Base-by-base conservation (phyloP, 805 yeast genomes). In the Brettanomyces bruxellensis region DNA sequence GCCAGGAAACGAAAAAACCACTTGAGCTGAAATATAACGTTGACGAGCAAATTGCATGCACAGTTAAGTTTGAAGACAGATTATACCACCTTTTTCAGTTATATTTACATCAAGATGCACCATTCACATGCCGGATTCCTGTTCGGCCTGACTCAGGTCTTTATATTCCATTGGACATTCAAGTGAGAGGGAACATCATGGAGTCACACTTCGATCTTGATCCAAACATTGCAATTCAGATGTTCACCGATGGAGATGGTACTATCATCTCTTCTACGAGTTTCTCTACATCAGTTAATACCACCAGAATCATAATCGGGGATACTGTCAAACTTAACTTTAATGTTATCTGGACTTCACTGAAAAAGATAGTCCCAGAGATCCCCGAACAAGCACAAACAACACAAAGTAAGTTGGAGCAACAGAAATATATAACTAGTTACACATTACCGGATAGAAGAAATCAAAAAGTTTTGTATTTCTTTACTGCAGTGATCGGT, bases 51-150 rank as follows among this genome's bases (percentile, higher is more conserved):
- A 46, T 75, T 45, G 73, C 73, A 52, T 85, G 93, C 58, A 78
- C 90, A 3, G 65, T 85, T 25, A 64, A 64, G 5, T 71, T 85
- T 43, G 69, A 75, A 12, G 91, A 85, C 60, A 83, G 80, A 52
- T 55, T 78, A 38, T 85, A 75, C 58, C 93, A 85, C 57, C 59
- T 84, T 48, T 81, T 85, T 61, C 91, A 85, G 64, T 67, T 84
- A 41, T 84, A 84, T 58, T 67, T 85, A 39, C 93, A 85, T 60
- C 83, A 84, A 58, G 93, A 85, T 59, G 79, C 75, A 7, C 93
- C 93, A 28, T 78, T 80, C 57, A 73, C 84, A 41, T 85, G 93
- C 60, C 68, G 83, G 46, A 53, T 82, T 8, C 83, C 85, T 3
- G 60, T 77, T 48, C 64, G 73, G 18, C 66, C 66, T 35, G 64